Evolutionary conservation across 208 protist genomes (phyloP).

Genomic region (Polymyxa betae): DNA sequence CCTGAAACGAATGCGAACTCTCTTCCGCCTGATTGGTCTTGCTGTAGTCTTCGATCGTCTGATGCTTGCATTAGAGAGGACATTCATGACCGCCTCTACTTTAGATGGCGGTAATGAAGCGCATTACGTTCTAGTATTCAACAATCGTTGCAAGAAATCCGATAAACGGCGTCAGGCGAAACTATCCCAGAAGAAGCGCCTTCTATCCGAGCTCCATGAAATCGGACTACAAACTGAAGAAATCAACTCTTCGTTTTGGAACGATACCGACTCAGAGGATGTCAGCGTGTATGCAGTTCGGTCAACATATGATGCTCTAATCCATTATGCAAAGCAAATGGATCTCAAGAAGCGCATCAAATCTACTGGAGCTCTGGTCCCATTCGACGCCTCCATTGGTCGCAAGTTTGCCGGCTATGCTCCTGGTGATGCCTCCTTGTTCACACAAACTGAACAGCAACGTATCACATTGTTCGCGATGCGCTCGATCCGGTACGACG

Average conservation of each 20-base stretch:
- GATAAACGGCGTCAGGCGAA: neutral
- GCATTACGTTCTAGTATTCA: neutral
- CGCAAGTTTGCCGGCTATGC: neutral
- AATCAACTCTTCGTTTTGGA: slow-evolving; percentile 38
- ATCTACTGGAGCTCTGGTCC: neutral
- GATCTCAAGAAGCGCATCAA: slow-evolving; percentile 15
- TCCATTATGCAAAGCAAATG: neutral
- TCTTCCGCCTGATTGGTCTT: neutral
- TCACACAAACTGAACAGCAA: neutral
- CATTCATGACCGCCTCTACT: neutral
- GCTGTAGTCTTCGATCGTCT: slow-evolving; percentile 38
- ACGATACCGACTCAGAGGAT: neutral
- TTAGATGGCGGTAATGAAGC: neutral
- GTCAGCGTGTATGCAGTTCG: neutral
- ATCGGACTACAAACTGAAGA: neutral
- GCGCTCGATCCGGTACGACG: neutral
- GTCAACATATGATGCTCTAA: neutral
- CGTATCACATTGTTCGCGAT: neutral
- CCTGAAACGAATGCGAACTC: neutral
- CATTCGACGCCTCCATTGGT: neutral
- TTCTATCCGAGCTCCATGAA: neutral
- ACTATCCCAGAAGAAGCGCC: neutral
- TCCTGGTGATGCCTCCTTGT: neutral
- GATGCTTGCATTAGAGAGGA: neutral
- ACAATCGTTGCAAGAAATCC: neutral